Evolutionary conservation across 345 rosid species (phyloP).

Genomic region (Tarenaya hassleriana): DNA sequence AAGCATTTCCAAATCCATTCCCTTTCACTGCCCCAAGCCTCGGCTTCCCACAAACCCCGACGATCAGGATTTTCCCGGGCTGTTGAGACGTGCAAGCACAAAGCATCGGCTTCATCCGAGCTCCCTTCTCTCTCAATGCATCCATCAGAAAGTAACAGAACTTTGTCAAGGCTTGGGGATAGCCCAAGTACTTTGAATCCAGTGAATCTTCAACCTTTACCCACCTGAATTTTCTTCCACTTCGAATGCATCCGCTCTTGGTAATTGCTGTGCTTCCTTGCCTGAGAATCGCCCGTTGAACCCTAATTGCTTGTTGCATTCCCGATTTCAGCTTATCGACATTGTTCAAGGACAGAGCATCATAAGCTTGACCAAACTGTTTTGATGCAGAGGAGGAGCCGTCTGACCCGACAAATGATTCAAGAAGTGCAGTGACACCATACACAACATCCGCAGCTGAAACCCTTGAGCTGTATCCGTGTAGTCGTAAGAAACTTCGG

Average conservation of each 20-base stretch:
- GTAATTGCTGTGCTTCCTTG: constrained; percentile 93
- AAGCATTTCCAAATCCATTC: constrained; percentile 83
- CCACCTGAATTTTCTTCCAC: constrained; percentile 96
- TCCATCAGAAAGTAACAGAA: constrained; percentile 96
- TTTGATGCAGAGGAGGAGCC: constrained; percentile 83
- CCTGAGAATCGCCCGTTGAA: constrained; percentile 82
- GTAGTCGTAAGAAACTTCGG: constrained; percentile 70
- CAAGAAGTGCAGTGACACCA: constrained; percentile 94
- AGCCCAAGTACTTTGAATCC: constrained; percentile 70
- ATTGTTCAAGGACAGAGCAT: constrained; percentile 73
- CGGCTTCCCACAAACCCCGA: constrained; percentile 91
- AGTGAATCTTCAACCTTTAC: constrained; percentile 79
- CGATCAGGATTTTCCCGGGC: constrained; percentile 67
- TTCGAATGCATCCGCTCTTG: constrained; percentile 72
- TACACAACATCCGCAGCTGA: constrained; percentile 96
- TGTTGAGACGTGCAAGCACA: constrained; percentile 76
- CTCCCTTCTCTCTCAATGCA: constrained; percentile 93
- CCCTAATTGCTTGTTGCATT: constrained; percentile 91
- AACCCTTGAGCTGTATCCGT: constrained; percentile 90
- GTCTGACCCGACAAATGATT: constrained; percentile 67
- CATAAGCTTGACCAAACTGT: constrained; percentile 91
- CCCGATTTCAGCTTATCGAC: constrained; percentile 68
- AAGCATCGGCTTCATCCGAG: constrained; percentile 80
- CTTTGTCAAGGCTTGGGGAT: constrained; percentile 90
- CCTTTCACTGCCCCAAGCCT: constrained; percentile 89